A percentile compares a stretch with the other conserved stretches of the same genome.
These are phyloP conservation scores for Micractinium sp. DNA, from an alignment of 139 green algal genomes.

Conservation along the genomic window DNA sequence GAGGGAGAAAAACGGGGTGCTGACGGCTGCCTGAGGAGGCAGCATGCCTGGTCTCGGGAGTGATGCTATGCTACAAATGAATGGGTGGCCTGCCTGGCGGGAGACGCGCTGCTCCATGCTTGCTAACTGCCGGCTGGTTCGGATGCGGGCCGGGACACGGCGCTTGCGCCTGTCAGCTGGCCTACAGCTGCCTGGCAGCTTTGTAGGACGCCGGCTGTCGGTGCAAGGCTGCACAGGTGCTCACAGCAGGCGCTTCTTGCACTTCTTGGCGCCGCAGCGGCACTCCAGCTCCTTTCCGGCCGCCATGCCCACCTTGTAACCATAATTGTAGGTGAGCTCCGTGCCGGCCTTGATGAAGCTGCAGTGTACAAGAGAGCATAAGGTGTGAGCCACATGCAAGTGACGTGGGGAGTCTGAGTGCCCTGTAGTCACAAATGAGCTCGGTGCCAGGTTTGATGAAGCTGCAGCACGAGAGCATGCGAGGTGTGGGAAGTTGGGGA, in stretches of 20 bases:
- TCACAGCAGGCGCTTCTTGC: slow-evolving; percentile 49
- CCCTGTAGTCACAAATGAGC: too few relatives aligned
- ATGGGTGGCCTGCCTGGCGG: not conserved
- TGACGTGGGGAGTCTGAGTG: too few relatives aligned
- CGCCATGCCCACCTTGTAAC: not conserved
- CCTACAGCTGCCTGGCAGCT: not conserved
- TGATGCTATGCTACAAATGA: not conserved
- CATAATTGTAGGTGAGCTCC: slow-evolving; percentile 66
- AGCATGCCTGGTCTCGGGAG: too few relatives aligned
- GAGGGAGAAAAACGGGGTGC: not conserved
- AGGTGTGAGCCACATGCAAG: too few relatives aligned
- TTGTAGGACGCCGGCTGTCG: not conserved
- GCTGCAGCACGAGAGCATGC: too few relatives aligned
- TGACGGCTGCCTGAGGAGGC: not conserved
- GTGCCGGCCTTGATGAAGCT: slow-evolving; percentile 51
- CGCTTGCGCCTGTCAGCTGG: not conserved
- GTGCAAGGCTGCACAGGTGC: too few relatives aligned
- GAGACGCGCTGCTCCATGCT: not conserved
- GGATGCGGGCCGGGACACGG: not conserved
- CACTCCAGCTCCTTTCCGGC: slow-evolving; percentile 40
- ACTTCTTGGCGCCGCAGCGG: slow-evolving; percentile 48
- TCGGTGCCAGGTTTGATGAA: too few relatives aligned
- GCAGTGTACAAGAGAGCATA: too few relatives aligned
- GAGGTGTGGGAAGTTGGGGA: too few relatives aligned
- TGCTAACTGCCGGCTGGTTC: not conserved